A percentile compares a stretch with the other conserved stretches of the same genome.
Evolutionary conservation across 305 asterid species (phyloP).

Genomic region (Solanum hybrid): DNA sequence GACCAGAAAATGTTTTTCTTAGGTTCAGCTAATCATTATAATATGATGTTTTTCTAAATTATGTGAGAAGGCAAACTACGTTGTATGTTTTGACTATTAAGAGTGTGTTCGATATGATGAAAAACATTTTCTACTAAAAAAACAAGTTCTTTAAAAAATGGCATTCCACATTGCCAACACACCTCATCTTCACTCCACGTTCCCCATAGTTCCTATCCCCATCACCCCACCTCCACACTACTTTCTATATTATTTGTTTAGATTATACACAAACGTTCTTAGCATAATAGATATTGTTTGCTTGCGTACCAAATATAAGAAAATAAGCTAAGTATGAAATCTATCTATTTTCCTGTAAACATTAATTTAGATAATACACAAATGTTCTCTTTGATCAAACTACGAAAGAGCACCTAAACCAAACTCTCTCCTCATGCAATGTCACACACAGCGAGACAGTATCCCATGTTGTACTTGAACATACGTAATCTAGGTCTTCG

Average conservation of each 20-base stretch:
- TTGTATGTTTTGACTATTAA: neutral
- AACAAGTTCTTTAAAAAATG: neutral
- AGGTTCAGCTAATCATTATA: neutral
- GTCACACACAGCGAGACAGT: neutral
- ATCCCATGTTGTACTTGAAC: too few species aligned
- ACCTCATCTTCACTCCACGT: neutral
- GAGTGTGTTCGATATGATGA: neutral
- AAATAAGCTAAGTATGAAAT: neutral
- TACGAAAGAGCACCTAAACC: neutral
- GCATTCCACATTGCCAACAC: neutral
- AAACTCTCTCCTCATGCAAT: neutral
- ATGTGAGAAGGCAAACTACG: neutral
- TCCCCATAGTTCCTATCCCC: neutral
- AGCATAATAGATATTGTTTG: neutral
- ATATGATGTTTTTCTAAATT: neutral
- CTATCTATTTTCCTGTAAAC: neutral
- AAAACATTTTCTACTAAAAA: too few species aligned
- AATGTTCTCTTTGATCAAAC: neutral
- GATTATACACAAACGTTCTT: neutral
- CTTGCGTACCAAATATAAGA: neutral
- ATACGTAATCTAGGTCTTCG: too few species aligned
- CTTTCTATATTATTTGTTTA: too few species aligned
- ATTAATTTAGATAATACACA: neutral
- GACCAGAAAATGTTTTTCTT: neutral
- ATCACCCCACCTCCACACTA: neutral